Base-by-base conservation (phyloP, 1,284 basidiomycete genomes). In the Microbotryum violaceum region DNA sequence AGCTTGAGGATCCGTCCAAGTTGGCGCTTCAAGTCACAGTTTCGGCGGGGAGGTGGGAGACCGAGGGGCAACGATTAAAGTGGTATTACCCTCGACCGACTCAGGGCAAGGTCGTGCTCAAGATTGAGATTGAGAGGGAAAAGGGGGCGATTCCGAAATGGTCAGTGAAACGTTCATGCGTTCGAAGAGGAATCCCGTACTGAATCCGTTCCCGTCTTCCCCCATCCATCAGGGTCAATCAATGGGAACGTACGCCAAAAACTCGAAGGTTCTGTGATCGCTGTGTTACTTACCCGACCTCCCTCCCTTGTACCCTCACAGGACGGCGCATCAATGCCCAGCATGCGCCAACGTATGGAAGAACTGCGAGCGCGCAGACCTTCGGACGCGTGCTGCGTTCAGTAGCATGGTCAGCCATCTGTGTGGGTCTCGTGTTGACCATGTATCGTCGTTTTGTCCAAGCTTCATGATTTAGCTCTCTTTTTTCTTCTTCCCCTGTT, bases 41-140 rank as follows among this genome's bases (percentile, higher is more conserved):
- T 1, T 87, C 86, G 4, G 79, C 79, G 1, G 92, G 92, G 1
- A 73, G 78, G 46, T 89, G 82, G 79, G 79, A 80, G 63, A 77
- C 89, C 9, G 78, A 82, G 9, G 89, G 88, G 2, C 81, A 82
- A 77, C 81, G 77, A 45, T 74, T 97, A 57, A 80, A 80, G 68
- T 97, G 93, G 93, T 91, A 84, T 81, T 93, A 96, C 74, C 80
- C 81, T 37, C 79, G 84, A 0, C 88, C 89, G 1, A 65, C 70
- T 20, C 73, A 70, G 6, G 70, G 69, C 25, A 82, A 47, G 23
- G 58, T 62, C 44, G 57, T 44, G 31, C 46, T 61, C 61, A 69
- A 58, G 54, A 54, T 69, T 47, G 67, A 64, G 53, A 16, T 66
- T 14, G 55, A 66, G 53, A 33, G 67, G 9, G 27, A 51, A 1